Percentiles rank a stretch among this genome's conserved stretches.
Evolutionary conservation across 441 rosid species (phyloP).

Genomic region (Gossypium davidsonii): DNA sequence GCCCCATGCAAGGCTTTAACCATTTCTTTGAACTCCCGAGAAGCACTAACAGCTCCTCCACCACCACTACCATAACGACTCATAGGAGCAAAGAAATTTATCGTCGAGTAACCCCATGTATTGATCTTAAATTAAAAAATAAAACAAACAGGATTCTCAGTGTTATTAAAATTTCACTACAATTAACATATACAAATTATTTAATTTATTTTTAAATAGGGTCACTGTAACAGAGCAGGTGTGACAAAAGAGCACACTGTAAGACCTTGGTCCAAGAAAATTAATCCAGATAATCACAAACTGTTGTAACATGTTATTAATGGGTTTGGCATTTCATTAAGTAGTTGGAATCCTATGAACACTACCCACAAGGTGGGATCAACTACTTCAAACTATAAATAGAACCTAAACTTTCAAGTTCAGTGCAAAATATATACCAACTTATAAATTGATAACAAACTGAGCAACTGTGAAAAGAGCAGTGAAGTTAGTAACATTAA

Average conservation of each 20-base stretch:
- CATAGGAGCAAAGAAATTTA: conserved; percentile 97
- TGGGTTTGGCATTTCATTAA: background rate
- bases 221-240: background rate
- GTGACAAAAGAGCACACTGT: background rate
- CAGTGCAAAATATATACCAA: background rate
- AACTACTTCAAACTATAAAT: background rate
- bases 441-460: background rate
- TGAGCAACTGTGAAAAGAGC: background rate
- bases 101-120: conserved; percentile 98
- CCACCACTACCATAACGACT: conserved; percentile 87
- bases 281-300: background rate
- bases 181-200: background rate
- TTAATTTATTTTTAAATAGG: background rate
- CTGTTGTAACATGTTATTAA: background rate
- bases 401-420: background rate
- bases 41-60: conserved; percentile 79
- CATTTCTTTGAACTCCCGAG: conserved; percentile 85
- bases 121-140: conserved; percentile 48
- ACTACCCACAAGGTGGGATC: background rate
- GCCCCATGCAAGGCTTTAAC: conserved; percentile 87
- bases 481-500: background rate
- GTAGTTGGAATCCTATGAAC: background rate
- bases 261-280: background rate
- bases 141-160: background rate
- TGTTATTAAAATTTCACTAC: background rate